phyloP scores from a whole-genome alignment of 768 basidiomycete genomes.

The Mycena kentingensis region DNA sequence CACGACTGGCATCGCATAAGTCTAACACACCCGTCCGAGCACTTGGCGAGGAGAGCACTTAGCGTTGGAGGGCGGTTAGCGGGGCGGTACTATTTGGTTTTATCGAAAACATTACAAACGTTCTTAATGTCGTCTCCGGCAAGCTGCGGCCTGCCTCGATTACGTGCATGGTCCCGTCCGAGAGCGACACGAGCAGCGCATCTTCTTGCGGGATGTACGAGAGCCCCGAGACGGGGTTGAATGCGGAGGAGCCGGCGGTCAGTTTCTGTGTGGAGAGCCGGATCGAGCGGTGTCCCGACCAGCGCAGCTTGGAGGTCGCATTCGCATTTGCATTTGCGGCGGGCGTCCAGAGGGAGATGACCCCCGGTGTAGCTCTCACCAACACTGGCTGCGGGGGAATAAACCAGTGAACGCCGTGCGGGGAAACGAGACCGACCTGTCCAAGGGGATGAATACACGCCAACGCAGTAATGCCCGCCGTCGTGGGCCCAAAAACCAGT shows the following conservation, averaged over 20 bases:
- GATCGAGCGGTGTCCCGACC: slow-evolving; percentile 40
- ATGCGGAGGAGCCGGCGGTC: slow-evolving; percentile 46
- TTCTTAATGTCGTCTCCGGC: too few species aligned
- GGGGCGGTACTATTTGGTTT: too few species aligned
- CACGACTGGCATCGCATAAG: too few species aligned
- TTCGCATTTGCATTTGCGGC: too few species aligned
- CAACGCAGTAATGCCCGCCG: slow-evolving; percentile 42
- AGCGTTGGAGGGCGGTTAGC: too few species aligned
- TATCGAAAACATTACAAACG: too few species aligned
- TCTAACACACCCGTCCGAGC: too few species aligned
- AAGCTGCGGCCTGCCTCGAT: slow-evolving; percentile 40
- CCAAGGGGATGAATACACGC: slow-evolving; percentile 40
- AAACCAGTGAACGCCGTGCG: not conserved
- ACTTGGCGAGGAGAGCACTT: too few species aligned
- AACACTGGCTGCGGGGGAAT: slow-evolving; percentile 39
- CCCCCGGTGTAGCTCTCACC: slow-evolving; percentile 45
- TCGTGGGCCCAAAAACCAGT: slow-evolving; percentile 33
- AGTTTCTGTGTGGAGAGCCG: slow-evolving; percentile 37
- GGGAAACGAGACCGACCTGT: slow-evolving; percentile 21
- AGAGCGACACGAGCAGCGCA: slow-evolving; percentile 44
- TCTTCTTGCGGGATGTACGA: slow-evolving; percentile 43
- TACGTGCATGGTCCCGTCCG: slow-evolving; percentile 53
- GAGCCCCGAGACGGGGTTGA: slow-evolving; percentile 48
- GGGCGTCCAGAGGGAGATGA: slow-evolving; percentile 43
- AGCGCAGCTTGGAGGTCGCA: slow-evolving; percentile 27